Conservation (phyloP, 139 green algal genomes). For the Axilococcus clingmanii region DNA sequence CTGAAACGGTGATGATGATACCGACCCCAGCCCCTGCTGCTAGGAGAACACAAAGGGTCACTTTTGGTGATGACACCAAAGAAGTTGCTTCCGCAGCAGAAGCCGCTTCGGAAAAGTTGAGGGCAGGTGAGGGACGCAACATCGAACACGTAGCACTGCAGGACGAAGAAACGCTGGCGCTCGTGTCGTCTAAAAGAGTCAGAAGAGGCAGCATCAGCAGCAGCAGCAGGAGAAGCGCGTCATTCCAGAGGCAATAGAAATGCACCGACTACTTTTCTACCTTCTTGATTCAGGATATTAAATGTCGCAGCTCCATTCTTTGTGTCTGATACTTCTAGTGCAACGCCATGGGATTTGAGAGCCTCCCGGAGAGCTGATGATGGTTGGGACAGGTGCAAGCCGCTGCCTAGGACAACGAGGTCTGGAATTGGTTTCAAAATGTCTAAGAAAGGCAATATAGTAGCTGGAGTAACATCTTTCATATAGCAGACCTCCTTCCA, state of each 20-base stretch:
- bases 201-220: no score
- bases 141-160: slow-evolving; percentile 74
- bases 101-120: slow-evolving; percentile 57
- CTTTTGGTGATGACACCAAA: neutral
- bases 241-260: no score
- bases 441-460: slow-evolving; percentile 18
- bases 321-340: slow-evolving; percentile 49
- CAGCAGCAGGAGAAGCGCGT: no score
- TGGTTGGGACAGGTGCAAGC: slow-evolving; percentile 1
- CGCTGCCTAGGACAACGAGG: slow-evolving; percentile 14
- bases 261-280: slow-evolving; percentile 47
- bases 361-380: slow-evolving; percentile 4
- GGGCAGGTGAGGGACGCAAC: slow-evolving; percentile 52
- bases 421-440: slow-evolving; percentile 19
- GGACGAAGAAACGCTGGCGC: slow-evolving; percentile 1
- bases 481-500: slow-evolving; percentile 1
- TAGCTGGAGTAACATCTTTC: slow-evolving; percentile 9
- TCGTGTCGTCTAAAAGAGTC: no score
- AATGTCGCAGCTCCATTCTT: slow-evolving; percentile 61
- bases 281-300: slow-evolving; percentile 72
- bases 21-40: neutral
- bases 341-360: slow-evolving; percentile 28
- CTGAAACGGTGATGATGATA: neutral
- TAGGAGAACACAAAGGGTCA: neutral
- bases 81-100: slow-evolving; percentile 19